phyloP scores from a whole-genome alignment of 2,329 filamentous ascomycete species.

The Cladorrhinum sp. region DNA sequence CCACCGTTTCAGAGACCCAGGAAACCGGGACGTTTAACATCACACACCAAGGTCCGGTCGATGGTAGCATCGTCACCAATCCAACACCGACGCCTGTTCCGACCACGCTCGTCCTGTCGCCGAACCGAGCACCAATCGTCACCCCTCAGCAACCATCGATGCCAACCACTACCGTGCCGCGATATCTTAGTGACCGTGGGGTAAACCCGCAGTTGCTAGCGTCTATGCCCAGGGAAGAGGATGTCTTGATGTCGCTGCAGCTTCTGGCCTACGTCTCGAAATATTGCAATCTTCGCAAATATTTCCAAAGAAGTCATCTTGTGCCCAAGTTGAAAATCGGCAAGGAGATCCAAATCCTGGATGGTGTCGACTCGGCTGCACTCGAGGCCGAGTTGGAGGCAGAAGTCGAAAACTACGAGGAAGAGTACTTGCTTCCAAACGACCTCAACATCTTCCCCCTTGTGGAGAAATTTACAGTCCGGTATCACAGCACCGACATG shows the following conservation, averaged over 20 bases:
- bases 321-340: slow-evolving; percentile 90
- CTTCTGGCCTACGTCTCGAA: slow-evolving; percentile 97
- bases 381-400: slow-evolving; percentile 33
- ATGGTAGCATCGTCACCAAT: slow-evolving; percentile 78
- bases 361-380: slow-evolving; percentile 58
- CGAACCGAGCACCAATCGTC: slow-evolving; percentile 65
- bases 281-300: slow-evolving; percentile 92
- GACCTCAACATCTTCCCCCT: slow-evolving; percentile 98
- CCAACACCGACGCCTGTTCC: slow-evolving; percentile 64
- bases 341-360: slow-evolving; percentile 75
- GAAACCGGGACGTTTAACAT: slow-evolving; percentile 93
- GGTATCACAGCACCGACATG: slow-evolving; percentile 95
- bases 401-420: slow-evolving; percentile 65
- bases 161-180: slow-evolving; percentile 68
- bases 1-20: slow-evolving; percentile 78
- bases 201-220: slow-evolving; percentile 72
- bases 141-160: slow-evolving; percentile 73
- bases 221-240: slow-evolving; percentile 93
- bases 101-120: slow-evolving; percentile 65
- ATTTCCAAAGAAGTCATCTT: slow-evolving; percentile 92
- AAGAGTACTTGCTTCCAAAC: slow-evolving; percentile 87
- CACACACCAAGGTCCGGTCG: slow-evolving; percentile 77
- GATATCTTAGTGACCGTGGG: slow-evolving; percentile 74
- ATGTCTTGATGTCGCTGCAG: slow-evolving; percentile 96
- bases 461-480: slow-evolving; percentile 96